These are phyloP conservation scores for Colletotrichum spaethianum DNA, from an alignment of 2,329 filamentous ascomycete species.

Conservation along the genomic window DNA sequence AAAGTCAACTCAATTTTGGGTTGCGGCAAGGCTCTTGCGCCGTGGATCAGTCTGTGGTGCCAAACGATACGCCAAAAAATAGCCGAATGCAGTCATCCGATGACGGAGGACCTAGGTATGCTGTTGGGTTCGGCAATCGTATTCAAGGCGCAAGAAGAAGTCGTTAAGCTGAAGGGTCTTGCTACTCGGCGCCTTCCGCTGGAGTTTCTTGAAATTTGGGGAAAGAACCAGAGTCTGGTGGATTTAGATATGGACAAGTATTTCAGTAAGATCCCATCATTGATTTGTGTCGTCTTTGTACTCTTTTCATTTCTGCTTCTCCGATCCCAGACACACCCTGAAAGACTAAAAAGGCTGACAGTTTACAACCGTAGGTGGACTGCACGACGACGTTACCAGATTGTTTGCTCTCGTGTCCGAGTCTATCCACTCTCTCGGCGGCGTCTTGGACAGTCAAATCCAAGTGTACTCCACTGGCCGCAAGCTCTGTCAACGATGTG, in stretches of 20 bases:
- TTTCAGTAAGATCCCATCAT: not conserved
- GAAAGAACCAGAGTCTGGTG: not conserved
- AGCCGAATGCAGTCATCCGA: not conserved
- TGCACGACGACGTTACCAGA: not conserved
- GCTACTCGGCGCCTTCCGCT: not conserved
- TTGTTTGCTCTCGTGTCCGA: not conserved
- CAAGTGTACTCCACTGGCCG: not conserved
- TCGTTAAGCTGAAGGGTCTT: not conserved
- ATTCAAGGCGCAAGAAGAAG: slow-evolving; percentile 9
- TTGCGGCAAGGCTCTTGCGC: slow-evolving; percentile 12
- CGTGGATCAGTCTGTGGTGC: slow-evolving; percentile 10
- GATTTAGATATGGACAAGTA: not conserved
- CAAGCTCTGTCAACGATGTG: slow-evolving; percentile 9
- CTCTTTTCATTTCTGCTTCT: not conserved
- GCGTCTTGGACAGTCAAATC: not conserved
- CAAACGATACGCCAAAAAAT: not conserved
- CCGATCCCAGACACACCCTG: no score
- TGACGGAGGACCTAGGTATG: not conserved
- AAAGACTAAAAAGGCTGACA: not conserved
- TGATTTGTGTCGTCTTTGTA: not conserved
- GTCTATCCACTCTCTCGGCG: not conserved
- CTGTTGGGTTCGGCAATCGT: slow-evolving; percentile 1
- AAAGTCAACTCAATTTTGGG: not conserved
- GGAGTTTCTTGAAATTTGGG: not conserved
- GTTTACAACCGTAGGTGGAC: not conserved